Conservation (phyloP, 164 flowering plant species). For the Taxillus chinensis region DNA sequence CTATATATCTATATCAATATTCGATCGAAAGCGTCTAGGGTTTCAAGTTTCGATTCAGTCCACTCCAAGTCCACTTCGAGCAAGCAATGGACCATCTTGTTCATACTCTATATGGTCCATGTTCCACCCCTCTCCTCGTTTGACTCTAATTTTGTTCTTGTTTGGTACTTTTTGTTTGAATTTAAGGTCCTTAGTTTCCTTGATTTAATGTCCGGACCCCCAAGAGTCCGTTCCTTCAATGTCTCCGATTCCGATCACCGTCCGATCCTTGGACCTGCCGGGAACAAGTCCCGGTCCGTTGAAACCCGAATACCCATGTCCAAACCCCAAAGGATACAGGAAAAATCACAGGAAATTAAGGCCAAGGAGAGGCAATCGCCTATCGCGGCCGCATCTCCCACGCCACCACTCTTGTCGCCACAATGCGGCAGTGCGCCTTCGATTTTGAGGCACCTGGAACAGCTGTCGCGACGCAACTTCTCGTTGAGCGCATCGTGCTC, state of each 20-base stretch:
- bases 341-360: constrained; percentile 8
- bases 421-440: constrained; percentile 16
- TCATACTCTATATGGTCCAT: background rate
- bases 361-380: constrained; percentile 16
- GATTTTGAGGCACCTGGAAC: constrained; percentile 29
- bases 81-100: background rate
- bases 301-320: constrained; percentile 17
- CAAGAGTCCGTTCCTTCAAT: constrained; percentile 26
- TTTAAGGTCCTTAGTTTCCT: background rate
- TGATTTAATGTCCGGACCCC: constrained; percentile 31
- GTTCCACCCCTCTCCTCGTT: background rate
- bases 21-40: background rate
- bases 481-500: constrained; percentile 45
- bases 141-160: background rate
- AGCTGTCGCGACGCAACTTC: constrained; percentile 27
- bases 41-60: background rate
- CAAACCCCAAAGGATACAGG: constrained; percentile 15
- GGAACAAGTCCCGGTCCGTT: constrained; percentile 22
- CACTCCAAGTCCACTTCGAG: background rate
- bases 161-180: background rate
- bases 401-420: constrained; percentile 8
- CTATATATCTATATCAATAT: background rate
- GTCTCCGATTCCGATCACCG: constrained; percentile 23
- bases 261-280: constrained; percentile 33
- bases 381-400: background rate